Evolutionary conservation across 1,284 basidiomycete genomes (phyloP).

Genomic region (Sporisorium scitamineum): DNA sequence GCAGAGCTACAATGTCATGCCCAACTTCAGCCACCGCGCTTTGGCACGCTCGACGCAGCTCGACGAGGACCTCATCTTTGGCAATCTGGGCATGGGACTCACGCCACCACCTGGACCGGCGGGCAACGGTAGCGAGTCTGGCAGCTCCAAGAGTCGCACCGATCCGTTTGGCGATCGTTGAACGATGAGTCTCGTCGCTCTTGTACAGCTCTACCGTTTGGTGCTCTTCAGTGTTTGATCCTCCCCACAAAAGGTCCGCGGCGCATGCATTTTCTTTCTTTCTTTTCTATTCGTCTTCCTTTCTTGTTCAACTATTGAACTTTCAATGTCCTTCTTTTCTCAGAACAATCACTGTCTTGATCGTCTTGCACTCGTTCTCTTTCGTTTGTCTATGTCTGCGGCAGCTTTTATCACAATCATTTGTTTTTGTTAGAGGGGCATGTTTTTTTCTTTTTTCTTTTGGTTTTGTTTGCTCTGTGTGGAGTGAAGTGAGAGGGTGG

Average conservation of each 20-base stretch:
- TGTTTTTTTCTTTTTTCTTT: background rate
- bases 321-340: too few species aligned
- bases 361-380: background rate
- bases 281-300: background rate
- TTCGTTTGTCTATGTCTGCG: background rate
- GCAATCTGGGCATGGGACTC: constrained; percentile 47
- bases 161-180: constrained; percentile 49
- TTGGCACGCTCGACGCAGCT: constrained; percentile 48
- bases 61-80: constrained; percentile 53
- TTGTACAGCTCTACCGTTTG: background rate
- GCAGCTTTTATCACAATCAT: constrained; percentile 1
- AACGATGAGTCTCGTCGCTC: background rate
- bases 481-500: background rate
- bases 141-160: constrained; percentile 36
- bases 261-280: constrained; percentile 1
- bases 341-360: constrained; percentile 6
- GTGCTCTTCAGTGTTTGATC: background rate
- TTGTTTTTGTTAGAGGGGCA: background rate
- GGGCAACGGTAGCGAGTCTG: constrained; percentile 46
- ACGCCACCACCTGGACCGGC: constrained; percentile 25
- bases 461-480: background rate
- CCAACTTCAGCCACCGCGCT: constrained; percentile 42
- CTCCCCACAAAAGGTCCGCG: background rate
- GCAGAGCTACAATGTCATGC: constrained; percentile 52
- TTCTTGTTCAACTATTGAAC: too few species aligned